Percentiles rank a stretch among this genome's conserved stretches.
Conservation (phyloP, 2,329 filamentous ascomycete genomes). For the Fusarium cicatricum region DNA sequence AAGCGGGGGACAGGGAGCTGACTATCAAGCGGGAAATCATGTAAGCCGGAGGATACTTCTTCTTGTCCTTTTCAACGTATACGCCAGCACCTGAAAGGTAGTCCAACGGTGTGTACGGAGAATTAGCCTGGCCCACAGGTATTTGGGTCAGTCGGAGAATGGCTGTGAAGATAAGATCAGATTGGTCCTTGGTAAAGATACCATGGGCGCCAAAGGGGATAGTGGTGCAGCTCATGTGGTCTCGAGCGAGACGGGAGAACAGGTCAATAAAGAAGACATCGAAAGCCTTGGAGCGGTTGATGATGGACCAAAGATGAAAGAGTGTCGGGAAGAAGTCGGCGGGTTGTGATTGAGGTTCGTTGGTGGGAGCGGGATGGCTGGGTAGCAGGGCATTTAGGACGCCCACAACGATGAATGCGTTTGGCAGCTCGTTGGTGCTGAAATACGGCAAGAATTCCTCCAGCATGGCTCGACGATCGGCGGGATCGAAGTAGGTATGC, state of each 20-base stretch:
- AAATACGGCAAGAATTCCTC: slow-evolving; percentile 87
- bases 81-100: slow-evolving; percentile 82
- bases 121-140: slow-evolving; percentile 93
- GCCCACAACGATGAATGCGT: slow-evolving; percentile 91
- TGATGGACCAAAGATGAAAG: slow-evolving; percentile 95
- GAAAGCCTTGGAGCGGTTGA: slow-evolving; percentile 87
- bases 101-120: slow-evolving; percentile 88
- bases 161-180: slow-evolving; percentile 90
- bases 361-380: slow-evolving; percentile 77
- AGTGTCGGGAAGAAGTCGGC: slow-evolving; percentile 91
- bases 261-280: slow-evolving; percentile 91
- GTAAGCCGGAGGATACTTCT: slow-evolving; percentile 91
- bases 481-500: slow-evolving; percentile 91
- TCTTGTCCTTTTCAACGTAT: slow-evolving; percentile 89
- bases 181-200: slow-evolving; percentile 92
- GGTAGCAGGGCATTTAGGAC: slow-evolving; percentile 88
- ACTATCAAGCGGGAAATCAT: slow-evolving; percentile 93
- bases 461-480: slow-evolving; percentile 81
- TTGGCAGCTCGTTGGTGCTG: slow-evolving; percentile 90
- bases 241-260: slow-evolving; percentile 84
- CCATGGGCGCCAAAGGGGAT: slow-evolving; percentile 86
- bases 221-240: slow-evolving; percentile 78
- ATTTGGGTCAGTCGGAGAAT: slow-evolving; percentile 91
- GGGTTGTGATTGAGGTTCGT: slow-evolving; percentile 79
- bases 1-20: slow-evolving; percentile 88